These are phyloP conservation scores for Globisporangium heterothallicum DNA, from an alignment of 352 stramenopile species.

Conservation along the genomic window DNA sequence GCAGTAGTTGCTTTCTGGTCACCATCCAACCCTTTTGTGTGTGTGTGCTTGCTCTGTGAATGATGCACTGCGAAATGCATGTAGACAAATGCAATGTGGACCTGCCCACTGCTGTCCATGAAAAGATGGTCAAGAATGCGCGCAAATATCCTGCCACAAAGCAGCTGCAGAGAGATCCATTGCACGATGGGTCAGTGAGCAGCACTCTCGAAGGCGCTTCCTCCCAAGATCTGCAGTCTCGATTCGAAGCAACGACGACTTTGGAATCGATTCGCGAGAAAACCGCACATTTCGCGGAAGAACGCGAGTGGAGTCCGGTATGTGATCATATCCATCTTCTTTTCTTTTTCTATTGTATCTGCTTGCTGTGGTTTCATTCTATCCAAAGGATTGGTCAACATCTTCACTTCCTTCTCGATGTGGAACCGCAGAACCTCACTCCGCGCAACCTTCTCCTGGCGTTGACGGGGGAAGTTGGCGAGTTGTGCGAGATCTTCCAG, in stretches of 20 bases:
- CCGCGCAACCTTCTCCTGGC: constrained; percentile 93
- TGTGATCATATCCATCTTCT: too few species aligned
- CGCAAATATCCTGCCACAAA: constrained; percentile 71
- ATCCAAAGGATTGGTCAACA: too few species aligned
- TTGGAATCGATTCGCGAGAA: constrained; percentile 49
- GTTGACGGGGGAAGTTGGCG: constrained; percentile 92
- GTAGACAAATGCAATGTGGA: constrained; percentile 90
- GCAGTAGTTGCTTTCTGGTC: too few species aligned
- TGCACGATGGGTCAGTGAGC: too few species aligned
- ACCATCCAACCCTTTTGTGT: not conserved
- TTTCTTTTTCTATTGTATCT: not conserved
- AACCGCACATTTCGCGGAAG: constrained; percentile 52
- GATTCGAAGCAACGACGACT: constrained; percentile 32
- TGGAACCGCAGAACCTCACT: constrained; percentile 48
- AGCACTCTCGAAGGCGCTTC: not conserved
- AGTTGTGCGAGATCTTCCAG: constrained; percentile 93
- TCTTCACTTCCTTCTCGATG: not conserved
- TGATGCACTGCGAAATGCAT: too few species aligned
- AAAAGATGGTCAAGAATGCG: constrained; percentile 91
- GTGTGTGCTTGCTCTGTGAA: not conserved
- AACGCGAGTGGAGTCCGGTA: constrained; percentile 58
- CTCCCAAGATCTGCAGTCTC: not conserved
- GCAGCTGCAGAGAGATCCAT: too few species aligned
- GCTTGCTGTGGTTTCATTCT: not conserved
- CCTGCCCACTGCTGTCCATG: constrained; percentile 79